phyloP scores from a whole-genome alignment of 306 rosid genomes.

The Comarum palustre region DNA sequence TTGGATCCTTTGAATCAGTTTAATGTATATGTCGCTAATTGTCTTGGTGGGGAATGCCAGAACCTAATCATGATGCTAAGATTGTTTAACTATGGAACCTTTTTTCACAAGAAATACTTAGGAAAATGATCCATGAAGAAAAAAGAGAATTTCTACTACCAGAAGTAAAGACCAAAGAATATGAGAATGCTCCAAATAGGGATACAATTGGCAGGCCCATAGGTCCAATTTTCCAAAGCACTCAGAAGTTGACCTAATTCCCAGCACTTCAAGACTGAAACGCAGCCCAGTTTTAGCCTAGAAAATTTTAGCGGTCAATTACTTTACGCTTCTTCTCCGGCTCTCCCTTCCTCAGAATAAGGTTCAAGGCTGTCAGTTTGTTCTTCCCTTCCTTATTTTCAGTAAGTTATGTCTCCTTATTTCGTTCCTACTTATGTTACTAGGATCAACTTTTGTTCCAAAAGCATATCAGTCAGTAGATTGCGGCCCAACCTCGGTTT shows the following conservation, averaged over 20 bases:
- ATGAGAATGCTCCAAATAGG: no score
- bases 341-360: neutral
- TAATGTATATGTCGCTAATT: no score
- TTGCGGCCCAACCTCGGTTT: no score
- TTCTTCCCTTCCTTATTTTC: neutral
- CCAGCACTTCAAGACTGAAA: no score
- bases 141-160: no score
- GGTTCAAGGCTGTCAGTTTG: neutral
- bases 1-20: neutral
- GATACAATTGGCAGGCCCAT: no score
- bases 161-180: no score
- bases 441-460: neutral
- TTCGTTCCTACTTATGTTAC: neutral
- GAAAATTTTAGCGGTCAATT: neutral
- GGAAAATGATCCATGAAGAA: no score
- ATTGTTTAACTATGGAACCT: neutral
- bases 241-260: no score
- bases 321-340: neutral
- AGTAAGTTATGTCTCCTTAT: neutral
- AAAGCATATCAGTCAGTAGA: neutral
- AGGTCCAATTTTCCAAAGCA: no score
- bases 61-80: neutral
- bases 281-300: constrained; percentile 20
- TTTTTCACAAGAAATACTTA: no score
- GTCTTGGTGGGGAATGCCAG: neutral